phyloP scores from a whole-genome alignment of 192 early-diverging fungal genomes.

The Umbelopsis ramanniana region DNA sequence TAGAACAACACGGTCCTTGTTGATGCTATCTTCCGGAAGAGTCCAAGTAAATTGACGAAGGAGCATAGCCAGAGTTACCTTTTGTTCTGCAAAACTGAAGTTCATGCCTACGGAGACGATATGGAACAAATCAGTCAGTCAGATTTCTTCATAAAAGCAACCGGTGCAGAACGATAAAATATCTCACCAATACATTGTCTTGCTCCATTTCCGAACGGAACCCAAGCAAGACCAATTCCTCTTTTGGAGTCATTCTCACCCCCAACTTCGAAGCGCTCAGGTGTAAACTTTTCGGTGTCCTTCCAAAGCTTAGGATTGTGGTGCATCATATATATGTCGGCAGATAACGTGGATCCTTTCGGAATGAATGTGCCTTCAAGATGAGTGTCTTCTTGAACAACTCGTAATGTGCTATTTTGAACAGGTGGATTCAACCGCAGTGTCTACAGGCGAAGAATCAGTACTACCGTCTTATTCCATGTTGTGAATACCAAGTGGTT shows the following conservation, averaged over 20 bases:
- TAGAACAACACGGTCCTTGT: constrained; percentile 16
- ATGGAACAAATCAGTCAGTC: not conserved
- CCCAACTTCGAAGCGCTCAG: constrained; percentile 18
- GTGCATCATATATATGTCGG: constrained; percentile 7
- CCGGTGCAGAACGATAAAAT: not conserved
- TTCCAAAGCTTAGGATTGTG: constrained; percentile 14
- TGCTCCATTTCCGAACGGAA: constrained; percentile 57
- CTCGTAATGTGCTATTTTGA: not conserved
- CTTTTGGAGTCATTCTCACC: constrained; percentile 37
- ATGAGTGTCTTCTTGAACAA: not conserved
- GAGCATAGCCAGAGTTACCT: constrained; percentile 54
- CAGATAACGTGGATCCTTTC: not conserved
- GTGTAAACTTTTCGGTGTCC: constrained; percentile 10
- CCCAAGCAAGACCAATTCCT: constrained; percentile 46
- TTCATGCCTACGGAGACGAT: constrained; percentile 63
- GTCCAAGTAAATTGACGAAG: constrained; percentile 12
- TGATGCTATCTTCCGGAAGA: constrained; percentile 14
- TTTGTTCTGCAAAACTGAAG: constrained; percentile 63
- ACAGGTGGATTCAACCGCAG: constrained; percentile 9
- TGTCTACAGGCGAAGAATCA: not conserved
- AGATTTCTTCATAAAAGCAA: not conserved
- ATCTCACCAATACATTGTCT: constrained; percentile 46
- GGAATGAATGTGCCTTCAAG: constrained; percentile 22
- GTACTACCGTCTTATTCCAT: too few species aligned
- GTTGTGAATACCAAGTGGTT: too few species aligned